Percentiles rank a stretch among this genome's conserved stretches.
Evolutionary conservation across 768 basidiomycete genomes (phyloP).

Genomic region (Dioszegia aurantiaca): DNA sequence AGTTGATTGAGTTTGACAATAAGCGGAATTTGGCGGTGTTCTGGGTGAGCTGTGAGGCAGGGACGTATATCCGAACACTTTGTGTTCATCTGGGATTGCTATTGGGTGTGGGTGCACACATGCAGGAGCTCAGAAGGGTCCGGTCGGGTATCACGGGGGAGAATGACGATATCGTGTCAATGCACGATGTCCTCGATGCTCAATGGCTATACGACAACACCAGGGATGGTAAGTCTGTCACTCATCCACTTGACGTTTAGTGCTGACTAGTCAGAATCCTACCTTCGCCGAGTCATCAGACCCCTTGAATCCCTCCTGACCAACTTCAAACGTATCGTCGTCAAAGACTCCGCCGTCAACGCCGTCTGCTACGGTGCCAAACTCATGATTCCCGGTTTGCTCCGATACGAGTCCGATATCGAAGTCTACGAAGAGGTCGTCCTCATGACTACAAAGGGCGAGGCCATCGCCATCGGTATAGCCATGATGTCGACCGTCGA

Average conservation of each 20-base stretch:
- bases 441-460: slow-evolving; percentile 98
- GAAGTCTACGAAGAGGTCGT: slow-evolving; percentile 93
- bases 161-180: slow-evolving; percentile 96
- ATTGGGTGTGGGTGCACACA: slow-evolving; percentile 97
- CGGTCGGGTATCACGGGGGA: slow-evolving; percentile 94
- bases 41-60: slow-evolving; percentile 98
- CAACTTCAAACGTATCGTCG: slow-evolving; percentile 97
- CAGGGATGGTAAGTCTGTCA: slow-evolving; percentile 68
- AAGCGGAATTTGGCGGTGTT: slow-evolving; percentile 94
- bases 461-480: slow-evolving; percentile 89
- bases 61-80: slow-evolving; percentile 75
- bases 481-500: slow-evolving; percentile 99
- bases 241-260: not conserved
- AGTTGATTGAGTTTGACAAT: slow-evolving; percentile 93
- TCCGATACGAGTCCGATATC: slow-evolving; percentile 92
- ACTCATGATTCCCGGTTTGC: slow-evolving; percentile 96
- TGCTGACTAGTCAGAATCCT: slow-evolving; percentile 66
- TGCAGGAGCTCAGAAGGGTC: slow-evolving; percentile 96
- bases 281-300: slow-evolving; percentile 88
- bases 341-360: slow-evolving; percentile 98
- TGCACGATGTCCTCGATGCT: slow-evolving; percentile 99
- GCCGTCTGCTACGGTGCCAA: slow-evolving; percentile 99
- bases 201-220: slow-evolving; percentile 99
- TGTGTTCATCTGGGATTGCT: slow-evolving; percentile 95
- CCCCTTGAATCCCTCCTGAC: slow-evolving; percentile 90